phyloP scores from a whole-genome alignment of 371 early-diverging fungal genomes.

The Parasitella parasitica region DNA sequence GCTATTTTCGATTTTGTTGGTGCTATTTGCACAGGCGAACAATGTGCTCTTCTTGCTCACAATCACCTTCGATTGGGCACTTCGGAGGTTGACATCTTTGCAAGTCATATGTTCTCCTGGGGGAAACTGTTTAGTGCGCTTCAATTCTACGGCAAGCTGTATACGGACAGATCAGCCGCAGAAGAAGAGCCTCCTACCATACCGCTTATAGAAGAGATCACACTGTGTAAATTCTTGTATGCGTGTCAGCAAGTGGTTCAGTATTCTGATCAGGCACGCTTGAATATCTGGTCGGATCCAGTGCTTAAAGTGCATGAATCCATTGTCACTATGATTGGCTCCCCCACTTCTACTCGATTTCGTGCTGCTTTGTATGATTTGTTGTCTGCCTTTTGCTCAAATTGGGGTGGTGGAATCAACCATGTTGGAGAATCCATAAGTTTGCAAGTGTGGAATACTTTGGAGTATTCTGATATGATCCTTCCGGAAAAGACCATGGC shows the following conservation, averaged over 20 bases:
- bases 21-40: conserved; percentile 28
- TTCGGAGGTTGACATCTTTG: not conserved
- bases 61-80: conserved; percentile 22
- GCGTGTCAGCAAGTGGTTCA: conserved; percentile 33
- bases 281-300: conserved; percentile 18
- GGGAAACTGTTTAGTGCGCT: conserved; percentile 32
- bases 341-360: conserved; percentile 25
- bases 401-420: conserved; percentile 32
- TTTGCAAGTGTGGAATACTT: conserved; percentile 25
- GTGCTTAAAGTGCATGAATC: conserved; percentile 9
- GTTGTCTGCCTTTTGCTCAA: conserved; percentile 33
- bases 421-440: conserved; percentile 20
- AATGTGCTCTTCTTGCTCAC: conserved; percentile 24
- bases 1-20: conserved; percentile 34
- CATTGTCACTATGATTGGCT: conserved; percentile 23
- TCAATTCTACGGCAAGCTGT: conserved; percentile 19
- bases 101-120: conserved; percentile 35
- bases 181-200: conserved; percentile 14
- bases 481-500: conserved; percentile 17
- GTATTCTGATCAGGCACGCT: conserved; percentile 21
- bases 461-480: conserved; percentile 29
- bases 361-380: conserved; percentile 24
- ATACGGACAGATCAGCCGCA: not conserved
- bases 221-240: conserved; percentile 22
- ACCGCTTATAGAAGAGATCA: conserved; percentile 20